Evolutionary conservation across 140 eudicot genomes (phyloP).

Genomic region (Flaveria floridana): DNA sequence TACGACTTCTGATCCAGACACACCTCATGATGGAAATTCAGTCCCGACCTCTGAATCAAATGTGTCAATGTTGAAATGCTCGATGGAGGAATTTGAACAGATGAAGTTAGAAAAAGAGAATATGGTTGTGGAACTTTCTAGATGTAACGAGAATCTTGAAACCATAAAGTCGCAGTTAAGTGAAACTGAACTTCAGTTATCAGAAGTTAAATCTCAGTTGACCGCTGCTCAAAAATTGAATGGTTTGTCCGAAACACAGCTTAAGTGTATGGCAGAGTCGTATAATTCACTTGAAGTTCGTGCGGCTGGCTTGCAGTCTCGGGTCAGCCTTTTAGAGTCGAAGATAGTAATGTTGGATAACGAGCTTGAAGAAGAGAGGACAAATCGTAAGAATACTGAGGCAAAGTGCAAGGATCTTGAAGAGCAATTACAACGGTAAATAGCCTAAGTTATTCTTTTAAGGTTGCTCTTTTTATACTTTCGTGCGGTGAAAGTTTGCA

Average conservation of each 20-base stretch:
- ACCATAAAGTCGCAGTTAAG: constrained; percentile 53
- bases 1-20: constrained; percentile 73
- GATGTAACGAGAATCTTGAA: constrained; percentile 66
- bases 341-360: constrained; percentile 50
- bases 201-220: constrained; percentile 77
- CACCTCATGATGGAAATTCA: constrained; percentile 68
- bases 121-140: constrained; percentile 52
- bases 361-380: constrained; percentile 75
- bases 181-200: constrained; percentile 67
- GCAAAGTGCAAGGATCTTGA: constrained; percentile 64
- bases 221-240: constrained; percentile 67
- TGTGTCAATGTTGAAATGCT: constrained; percentile 61
- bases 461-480: neutral
- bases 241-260: constrained; percentile 90
- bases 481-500: neutral
- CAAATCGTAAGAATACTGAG: constrained; percentile 57
- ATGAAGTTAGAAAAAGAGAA: constrained; percentile 72
- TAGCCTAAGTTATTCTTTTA: neutral
- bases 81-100: constrained; percentile 73
- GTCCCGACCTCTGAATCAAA: constrained; percentile 66
- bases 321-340: constrained; percentile 53
- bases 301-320: constrained; percentile 64
- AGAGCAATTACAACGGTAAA: constrained; percentile 77
- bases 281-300: constrained; percentile 85
- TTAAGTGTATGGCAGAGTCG: constrained; percentile 97